Conservation (phyloP, 495 filamentous ascomycete species). For the Aspergillus heteromorphus region DNA sequence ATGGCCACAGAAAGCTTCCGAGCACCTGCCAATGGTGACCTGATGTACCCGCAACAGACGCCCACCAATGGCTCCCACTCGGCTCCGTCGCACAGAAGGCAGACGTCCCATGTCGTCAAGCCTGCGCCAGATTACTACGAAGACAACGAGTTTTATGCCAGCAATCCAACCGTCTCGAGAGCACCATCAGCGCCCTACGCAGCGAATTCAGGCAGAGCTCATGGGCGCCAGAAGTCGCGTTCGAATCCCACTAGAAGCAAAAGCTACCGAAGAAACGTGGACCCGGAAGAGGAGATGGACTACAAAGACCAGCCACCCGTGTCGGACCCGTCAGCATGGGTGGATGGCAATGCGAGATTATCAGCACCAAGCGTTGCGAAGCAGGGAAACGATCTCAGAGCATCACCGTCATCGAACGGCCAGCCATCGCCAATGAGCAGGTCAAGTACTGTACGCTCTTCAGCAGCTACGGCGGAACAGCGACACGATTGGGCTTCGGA, state of each 20-base stretch:
- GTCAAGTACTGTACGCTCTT: slow-evolving; percentile 35
- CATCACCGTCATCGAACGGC: slow-evolving; percentile 5
- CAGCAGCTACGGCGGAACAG: slow-evolving; percentile 26
- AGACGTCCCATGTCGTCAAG: slow-evolving; percentile 12
- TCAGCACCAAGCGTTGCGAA: background rate
- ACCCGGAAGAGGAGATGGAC: slow-evolving; percentile 1
- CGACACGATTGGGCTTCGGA: slow-evolving; percentile 59
- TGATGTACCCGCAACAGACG: slow-evolving; percentile 41
- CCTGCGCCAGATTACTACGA: slow-evolving; percentile 1
- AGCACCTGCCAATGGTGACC: slow-evolving; percentile 31
- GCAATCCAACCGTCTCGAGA: slow-evolving; percentile 55
- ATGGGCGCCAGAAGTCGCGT: slow-evolving; percentile 4
- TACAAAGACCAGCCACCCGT: slow-evolving; percentile 9
- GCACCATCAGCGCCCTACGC: slow-evolving; percentile 55
- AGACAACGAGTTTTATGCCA: slow-evolving; percentile 27
- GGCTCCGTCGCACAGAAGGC: slow-evolving; percentile 28
- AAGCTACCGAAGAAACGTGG: slow-evolving; percentile 3
- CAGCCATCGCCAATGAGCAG: slow-evolving; percentile 23
- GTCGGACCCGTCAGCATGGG: background rate
- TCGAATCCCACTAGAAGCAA: slow-evolving; percentile 19
- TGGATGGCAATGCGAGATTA: background rate
- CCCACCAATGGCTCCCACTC: slow-evolving; percentile 39
- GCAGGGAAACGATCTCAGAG: slow-evolving; percentile 3
- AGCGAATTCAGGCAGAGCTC: background rate
- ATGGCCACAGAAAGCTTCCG: slow-evolving; percentile 14